Base-by-base conservation (phyloP, 768 basidiomycete genomes). In the Mycena chlorophos region DNA sequence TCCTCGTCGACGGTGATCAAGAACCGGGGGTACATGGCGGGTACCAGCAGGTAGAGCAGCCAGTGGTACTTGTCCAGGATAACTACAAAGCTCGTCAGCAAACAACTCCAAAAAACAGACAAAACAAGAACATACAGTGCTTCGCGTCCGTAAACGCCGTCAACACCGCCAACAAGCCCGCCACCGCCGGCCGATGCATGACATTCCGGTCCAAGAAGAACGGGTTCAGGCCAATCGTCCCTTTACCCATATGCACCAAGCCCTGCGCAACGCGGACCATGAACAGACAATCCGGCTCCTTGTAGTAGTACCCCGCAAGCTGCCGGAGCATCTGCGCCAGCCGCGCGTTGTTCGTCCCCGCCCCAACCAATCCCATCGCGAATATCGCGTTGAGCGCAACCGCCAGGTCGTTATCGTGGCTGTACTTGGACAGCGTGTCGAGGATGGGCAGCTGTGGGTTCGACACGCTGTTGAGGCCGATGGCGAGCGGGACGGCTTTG, bases 221-320 rank as follows among this genome's bases (percentile, higher is more conserved):
- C 3, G 97, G 96, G 70, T 96, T 98, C 63, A 99, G 77, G 20
- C 40, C 40, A 42, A 99, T 91, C 14, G 95, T 98, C 30, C 97
- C 97, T 74, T 99, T 99, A 70, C 97, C 97, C 95, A 98, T 95
- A 71, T 98, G 94, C n/a, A 98, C 89, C 64, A 98, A 73, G 19
- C 97, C 97, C 72, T 98, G 90, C 2, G 96, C 92, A 55, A 99
- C 85, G 52, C 97, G 87, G 19, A 98, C 95, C 80, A 92, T 90
- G 71, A 99, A 98, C 64, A 98, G 72, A 68, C 93, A 96, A 66
- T 99, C 94, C 0, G 95, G 86, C 71, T 99, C 97, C 70, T 98
- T 98, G 74, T 90, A 82, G 73, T 99, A 99, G 76, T 98, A 99
- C n/a, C 91, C 91, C 12, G 96, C 94, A 3, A 99, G 81, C 68